Evolutionary conservation across 345 rosid genomes (phyloP), one percentile per base, ranked within the genome.

Genomic region (Gossypium sturtianum): DNA sequence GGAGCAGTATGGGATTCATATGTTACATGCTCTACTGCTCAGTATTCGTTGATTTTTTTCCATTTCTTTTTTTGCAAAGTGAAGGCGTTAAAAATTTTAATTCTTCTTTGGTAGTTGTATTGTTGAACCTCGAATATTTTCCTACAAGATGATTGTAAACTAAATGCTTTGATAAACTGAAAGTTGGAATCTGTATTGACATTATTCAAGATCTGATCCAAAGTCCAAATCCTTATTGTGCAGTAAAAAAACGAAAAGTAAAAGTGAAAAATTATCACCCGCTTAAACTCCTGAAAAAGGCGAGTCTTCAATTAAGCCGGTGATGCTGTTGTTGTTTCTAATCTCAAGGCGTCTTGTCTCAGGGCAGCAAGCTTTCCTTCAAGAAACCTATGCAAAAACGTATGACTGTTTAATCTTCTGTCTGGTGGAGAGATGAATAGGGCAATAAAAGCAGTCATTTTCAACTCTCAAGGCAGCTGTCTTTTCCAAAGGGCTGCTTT

Each of bases 391-490:
- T 44, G 10, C 15, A 11, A 27, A 48, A 7, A 13, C 54, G 2
- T 45, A 63, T 12, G n/a, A 13, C 2, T 13, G 0, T 15, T 68
- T 49, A 15, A 34, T 69, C 53, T 49, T 49, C 7, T 10, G 23
- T 17, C 17, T 15, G 45, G 47, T 10, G n/a, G 60, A 69, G 60
- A 75, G 49, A 89, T 85, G 93, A 85, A 83, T 73, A 76, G 77
- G 71, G 75, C 76, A 49, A 20, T 75, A 16, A 86, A 78, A 77
- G 83, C 87, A 53, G 83, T 88, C 62, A 67, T 84, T 81, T 81
- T 66, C 20, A 80, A 75, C 44, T 81, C 82, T 7, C 83, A 83
- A 43, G 80, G 67, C 82, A 71, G 74, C 22, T n/a, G 64, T 23
- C 72, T 77, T 69, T 77, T 73, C 48, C 79, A 66, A 57, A 81